Percentiles rank a stretch among this genome's conserved stretches.
These are phyloP conservation scores for Aspergillus affinis DNA, from an alignment of 495 filamentous ascomycete genomes.

Conservation along the genomic window DNA sequence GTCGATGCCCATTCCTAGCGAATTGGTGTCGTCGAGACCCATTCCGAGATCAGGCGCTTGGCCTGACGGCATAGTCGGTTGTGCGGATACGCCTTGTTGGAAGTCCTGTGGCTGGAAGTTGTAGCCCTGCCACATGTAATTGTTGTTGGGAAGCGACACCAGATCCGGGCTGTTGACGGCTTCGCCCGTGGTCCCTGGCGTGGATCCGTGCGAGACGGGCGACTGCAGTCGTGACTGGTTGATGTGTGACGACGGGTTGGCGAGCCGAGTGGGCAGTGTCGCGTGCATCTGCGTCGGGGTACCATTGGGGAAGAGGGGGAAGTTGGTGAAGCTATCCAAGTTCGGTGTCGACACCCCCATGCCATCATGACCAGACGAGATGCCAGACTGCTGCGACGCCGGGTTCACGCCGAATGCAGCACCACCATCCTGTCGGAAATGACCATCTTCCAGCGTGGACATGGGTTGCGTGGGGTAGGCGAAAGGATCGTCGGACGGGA, in stretches of 20 bases:
- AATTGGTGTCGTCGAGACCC: constrained; percentile 29
- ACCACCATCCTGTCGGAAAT: constrained; percentile 38
- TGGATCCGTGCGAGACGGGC: constrained; percentile 35
- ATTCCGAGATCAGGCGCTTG: constrained; percentile 30
- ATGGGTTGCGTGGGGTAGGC: constrained; percentile 86
- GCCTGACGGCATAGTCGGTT: constrained; percentile 19
- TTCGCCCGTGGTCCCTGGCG: constrained; percentile 28
- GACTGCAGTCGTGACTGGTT: constrained; percentile 34
- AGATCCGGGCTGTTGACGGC: constrained; percentile 43
- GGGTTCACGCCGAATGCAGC: constrained; percentile 17
- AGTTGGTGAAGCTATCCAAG: constrained; percentile 32
- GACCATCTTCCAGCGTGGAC: constrained; percentile 58
- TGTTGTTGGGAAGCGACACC: constrained; percentile 47
- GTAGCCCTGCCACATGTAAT: constrained; percentile 47
- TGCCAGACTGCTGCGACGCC: constrained; percentile 12
- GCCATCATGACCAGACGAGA: constrained; percentile 22
- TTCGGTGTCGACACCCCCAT: constrained; percentile 26
- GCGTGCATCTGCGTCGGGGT: constrained; percentile 24
- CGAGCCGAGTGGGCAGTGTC: constrained; percentile 30
- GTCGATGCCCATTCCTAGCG: constrained; percentile 36
- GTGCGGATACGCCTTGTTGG: constrained; percentile 19
- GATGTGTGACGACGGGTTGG: constrained; percentile 25
- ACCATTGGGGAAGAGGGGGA: constrained; percentile 27
- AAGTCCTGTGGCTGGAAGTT: constrained; percentile 35
- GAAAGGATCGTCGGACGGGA: constrained; percentile 85